These are phyloP conservation scores for Cordyceps javanica DNA, from an alignment of 2,329 filamentous ascomycete species.

Conservation along the genomic window DNA sequence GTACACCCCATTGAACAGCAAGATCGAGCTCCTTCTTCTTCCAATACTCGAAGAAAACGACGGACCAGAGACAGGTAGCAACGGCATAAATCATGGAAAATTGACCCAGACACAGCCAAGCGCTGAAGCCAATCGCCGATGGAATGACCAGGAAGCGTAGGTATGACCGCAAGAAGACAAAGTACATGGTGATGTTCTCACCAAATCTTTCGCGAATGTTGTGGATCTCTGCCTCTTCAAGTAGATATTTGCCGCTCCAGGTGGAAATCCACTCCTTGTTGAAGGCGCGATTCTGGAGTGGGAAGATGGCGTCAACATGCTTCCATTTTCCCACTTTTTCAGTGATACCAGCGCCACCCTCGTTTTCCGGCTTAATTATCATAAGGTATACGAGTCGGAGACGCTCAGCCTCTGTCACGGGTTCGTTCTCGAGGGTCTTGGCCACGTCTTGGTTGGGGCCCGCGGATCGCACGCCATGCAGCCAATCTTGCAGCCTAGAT, in stretches of 20 bases:
- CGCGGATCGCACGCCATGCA: conserved; percentile 75
- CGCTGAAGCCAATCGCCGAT: conserved; percentile 66
- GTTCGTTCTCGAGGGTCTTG: conserved; percentile 62
- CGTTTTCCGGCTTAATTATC: conserved; percentile 64
- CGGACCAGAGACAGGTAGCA: conserved; percentile 76
- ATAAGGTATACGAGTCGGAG: conserved; percentile 83
- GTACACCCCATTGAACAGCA: conserved; percentile 81
- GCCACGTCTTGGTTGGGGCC: conserved; percentile 69
- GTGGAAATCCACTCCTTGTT: conserved; percentile 71
- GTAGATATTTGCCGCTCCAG: conserved; percentile 65
- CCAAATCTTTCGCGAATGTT: conserved; percentile 72
- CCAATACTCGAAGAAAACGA: conserved; percentile 92
- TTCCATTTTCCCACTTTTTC: conserved; percentile 65
- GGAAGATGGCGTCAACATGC: conserved; percentile 67
- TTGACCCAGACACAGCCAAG: conserved; percentile 76
- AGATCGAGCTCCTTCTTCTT: conserved; percentile 88
- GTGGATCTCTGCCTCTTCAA: conserved; percentile 62
- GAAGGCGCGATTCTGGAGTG: conserved; percentile 69
- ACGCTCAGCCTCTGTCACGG: conserved; percentile 81
- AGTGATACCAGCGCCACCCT: conserved; percentile 75
- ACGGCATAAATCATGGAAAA: conserved; percentile 80
- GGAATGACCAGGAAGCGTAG: conserved; percentile 81
- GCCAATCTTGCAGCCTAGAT: conserved; percentile 86
- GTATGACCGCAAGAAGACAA: conserved; percentile 88
- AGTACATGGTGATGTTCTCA: conserved; percentile 88